Evolutionary conservation across 179 eudicot genomes (phyloP), one percentile per base, ranked within the genome.

Genomic region (Beta lomatogona): DNA sequence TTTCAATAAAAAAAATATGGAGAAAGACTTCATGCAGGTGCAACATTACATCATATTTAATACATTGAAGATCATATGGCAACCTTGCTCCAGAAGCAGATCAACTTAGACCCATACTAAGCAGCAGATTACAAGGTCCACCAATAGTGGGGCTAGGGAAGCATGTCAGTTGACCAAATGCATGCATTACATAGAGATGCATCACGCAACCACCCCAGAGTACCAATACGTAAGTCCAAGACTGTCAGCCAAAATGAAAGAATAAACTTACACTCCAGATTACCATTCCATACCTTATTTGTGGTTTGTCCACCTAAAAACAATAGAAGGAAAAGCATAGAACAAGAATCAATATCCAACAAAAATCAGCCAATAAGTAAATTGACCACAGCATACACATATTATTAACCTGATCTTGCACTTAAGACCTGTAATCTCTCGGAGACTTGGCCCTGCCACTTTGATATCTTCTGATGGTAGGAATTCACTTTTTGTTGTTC

Each of bases 401-500:
- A 64, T 9, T 13, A 22, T 83, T 22, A 71, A 93, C 99, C 98
- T 87, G 89, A 69, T 81, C 97, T 88, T 46, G 77, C 86, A 83
- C 88, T 78, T 86, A 96, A 85, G 72, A 87, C 86, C 81, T 85
- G 90, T 76, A 96, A 77, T 87, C 99, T 92, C 78, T 96, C 98
- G 45, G 95, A 86, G 48, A 93, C 97, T 65, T 94, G 90, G 57
- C 87, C 87, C 87, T 93, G 99, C 99, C 98, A 96, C 75, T 92
- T 91, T 81, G 94, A 91, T 88, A 96, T 91, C 91, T 94, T 96
- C 79, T 92, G 90, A 70, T 95, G 98, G 87, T 92, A 88, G 74
- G 97, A 88, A 79, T 90, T 93, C 80, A 96, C 99, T 88, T 96
- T 96, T 90, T 96, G 93, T 68, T 88, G 91, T 83, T 96, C 99